Evolutionary conservation across 768 basidiomycete species (phyloP), one percentile per base, ranked within the genome.

Genomic region (Kwoniella sp.): DNA sequence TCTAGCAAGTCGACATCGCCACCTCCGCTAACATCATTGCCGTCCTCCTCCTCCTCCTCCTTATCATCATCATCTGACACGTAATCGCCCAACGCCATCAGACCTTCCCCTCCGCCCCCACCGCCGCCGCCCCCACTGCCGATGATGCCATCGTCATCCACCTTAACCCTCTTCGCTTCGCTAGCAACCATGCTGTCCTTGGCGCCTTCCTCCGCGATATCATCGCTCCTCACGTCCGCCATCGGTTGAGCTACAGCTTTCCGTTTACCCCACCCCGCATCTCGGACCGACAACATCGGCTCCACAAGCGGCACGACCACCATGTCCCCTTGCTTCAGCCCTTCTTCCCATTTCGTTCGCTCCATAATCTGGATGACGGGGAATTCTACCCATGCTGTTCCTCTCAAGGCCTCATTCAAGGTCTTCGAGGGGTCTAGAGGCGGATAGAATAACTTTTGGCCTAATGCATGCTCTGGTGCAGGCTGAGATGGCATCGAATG

Each of bases 331-430:
- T 57, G 37, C 36, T 51, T 19, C 46, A 51, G 1, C 8, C 58
- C 59, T 55, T 55, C 44, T 26, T 78, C 79, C 78, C 91, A 92
- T 29, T 86, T 80, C 21, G 76, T 81, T 24, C 80, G 85, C 51
- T 88, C 85, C 83, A 87, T 88, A 6, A 94, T 79, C 59, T 92
- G 88, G 49, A 95, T 86, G 1, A 87, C 87, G 7, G 92, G 92
- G 72, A 86, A 95, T 77, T 95, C 92, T 30, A 89, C 84, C 77
- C 92, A 92, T 27, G 85, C 82, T 47, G 85, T 89, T 54, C 86
- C 80, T 36, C 81, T 83, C 49, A 95, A 81, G 8, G 84, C 79
- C 25, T 75, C 70, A 10, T 76, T 71, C 26, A 94, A 82, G 24
- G 83, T 77, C 47, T 83, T 69, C 2, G 79, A 74, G 1, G 84